Evolutionary conservation across 345 rosid genomes (phyloP).

Genomic region (Aethionema arabicum): DNA sequence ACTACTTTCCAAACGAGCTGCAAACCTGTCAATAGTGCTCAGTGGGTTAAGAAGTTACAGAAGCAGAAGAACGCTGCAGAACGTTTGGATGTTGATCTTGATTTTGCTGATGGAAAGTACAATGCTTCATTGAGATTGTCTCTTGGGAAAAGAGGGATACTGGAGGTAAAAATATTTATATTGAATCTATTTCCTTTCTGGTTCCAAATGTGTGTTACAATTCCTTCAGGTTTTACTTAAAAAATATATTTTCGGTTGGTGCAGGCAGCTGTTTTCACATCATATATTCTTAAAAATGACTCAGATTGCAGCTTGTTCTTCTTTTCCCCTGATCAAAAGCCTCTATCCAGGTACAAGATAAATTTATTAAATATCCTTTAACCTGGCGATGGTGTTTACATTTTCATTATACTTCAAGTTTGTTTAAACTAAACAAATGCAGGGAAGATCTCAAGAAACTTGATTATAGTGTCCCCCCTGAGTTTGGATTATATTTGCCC

Average conservation of each 20-base stretch:
- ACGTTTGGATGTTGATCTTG: constrained; percentile 72
- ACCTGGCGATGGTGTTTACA: constrained; percentile 21
- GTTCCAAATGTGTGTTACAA: neutral
- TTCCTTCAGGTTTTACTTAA: neutral
- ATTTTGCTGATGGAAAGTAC: constrained; percentile 80
- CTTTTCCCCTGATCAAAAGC: constrained; percentile 59
- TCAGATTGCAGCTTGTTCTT: constrained; percentile 60
- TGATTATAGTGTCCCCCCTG: constrained; percentile 55
- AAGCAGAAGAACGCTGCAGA: constrained; percentile 54
- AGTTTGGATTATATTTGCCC: constrained; percentile 63
- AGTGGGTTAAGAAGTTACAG: constrained; percentile 78
- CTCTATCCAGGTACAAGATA: constrained; percentile 54
- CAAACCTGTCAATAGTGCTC: constrained; percentile 79
- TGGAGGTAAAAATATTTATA: constrained; percentile 64
- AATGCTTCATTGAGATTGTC: constrained; percentile 73
- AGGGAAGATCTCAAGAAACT: constrained; percentile 61
- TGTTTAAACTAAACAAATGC: constrained; percentile 38
- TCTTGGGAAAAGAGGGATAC: constrained; percentile 75
- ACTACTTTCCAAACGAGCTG: constrained; percentile 59
- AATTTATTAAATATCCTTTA: constrained; percentile 24
- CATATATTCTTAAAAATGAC: constrained; percentile 73
- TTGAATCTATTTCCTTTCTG: constrained; percentile 27
- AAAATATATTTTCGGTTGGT: constrained; percentile 28
- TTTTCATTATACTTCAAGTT: neutral
- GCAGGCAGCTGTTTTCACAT: constrained; percentile 78